A percentile compares a stretch with the other conserved stretches of the same genome.
Evolutionary conservation across 2,329 filamentous ascomycete species (phyloP).

Genomic region (Epichloe festucae): DNA sequence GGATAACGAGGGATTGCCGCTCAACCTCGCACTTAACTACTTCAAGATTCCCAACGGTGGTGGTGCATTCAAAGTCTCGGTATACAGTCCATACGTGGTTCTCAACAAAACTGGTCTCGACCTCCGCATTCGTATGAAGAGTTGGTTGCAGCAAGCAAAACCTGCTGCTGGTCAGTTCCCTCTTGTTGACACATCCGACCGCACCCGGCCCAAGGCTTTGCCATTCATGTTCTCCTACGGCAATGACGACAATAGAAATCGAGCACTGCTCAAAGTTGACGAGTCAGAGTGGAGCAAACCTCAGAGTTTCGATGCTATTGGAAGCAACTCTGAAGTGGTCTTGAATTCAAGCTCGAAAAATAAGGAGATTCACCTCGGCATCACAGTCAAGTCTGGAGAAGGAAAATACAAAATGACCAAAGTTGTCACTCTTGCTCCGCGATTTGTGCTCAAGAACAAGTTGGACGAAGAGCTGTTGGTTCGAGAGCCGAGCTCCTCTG

Average conservation of each 20-base stretch:
- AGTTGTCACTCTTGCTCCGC: conserved; percentile 81
- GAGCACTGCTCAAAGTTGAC: conserved; percentile 74
- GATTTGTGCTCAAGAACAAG: conserved; percentile 91
- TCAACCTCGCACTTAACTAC: conserved; percentile 83
- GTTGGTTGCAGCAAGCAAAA: conserved; percentile 71
- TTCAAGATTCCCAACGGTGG: conserved; percentile 81
- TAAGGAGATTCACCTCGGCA: conserved; percentile 80
- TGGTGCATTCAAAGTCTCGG: conserved; percentile 87
- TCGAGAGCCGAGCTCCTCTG: conserved; percentile 82
- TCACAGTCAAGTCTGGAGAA: conserved; percentile 79
- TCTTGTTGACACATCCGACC: conserved; percentile 31
- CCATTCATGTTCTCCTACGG: conserved; percentile 96
- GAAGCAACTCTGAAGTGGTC: conserved; percentile 79
- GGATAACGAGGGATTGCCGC: conserved; percentile 65
- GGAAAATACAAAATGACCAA: conserved; percentile 98
- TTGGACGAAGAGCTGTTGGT: conserved; percentile 79
- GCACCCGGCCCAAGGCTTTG: conserved; percentile 55
- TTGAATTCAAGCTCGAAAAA: conserved; percentile 57
- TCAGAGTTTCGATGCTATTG: conserved; percentile 95
- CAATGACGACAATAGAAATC: conserved; percentile 80
- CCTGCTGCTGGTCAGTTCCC: conserved; percentile 72
- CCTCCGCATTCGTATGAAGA: conserved; percentile 78
- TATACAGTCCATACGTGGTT: conserved; percentile 90
- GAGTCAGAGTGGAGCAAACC: conserved; percentile 94
- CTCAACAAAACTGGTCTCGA: conserved; percentile 90